Base-by-base conservation (phyloP, 352 stramenopile species). In the Bremia lactucae region DNA sequence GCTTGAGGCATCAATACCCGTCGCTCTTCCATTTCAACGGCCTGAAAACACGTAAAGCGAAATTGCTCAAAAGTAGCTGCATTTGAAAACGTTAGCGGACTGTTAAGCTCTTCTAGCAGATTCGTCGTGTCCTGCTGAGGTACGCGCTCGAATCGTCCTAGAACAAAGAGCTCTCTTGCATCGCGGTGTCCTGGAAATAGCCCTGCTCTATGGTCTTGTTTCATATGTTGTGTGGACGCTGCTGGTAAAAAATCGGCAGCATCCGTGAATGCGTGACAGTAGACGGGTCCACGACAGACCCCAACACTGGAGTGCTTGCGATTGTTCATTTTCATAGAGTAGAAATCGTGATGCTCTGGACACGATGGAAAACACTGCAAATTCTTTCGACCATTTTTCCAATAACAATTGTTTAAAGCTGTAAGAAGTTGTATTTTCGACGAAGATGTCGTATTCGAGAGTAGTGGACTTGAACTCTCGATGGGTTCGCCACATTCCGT, bases 331-430 rank as follows among this genome's bases (percentile, higher is more conserved):
- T 88, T 89, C 77, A 90, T 90, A 4, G 76, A 87, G 60, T 87
- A 91, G 19, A 93, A 94, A 53, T 94, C 83, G 44, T 83, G 68
- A 51, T 90, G 77, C 45, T 93, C 81, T 13, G 80, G 80, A 23
- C 83, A 94, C 2, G 69, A 65, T 6, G 83, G 83, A 42, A 94
- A 94, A 46, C 83, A 94, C 51, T 94, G 83, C 33, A 94, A 39
- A 47, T 94, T 94, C 54, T 93, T 94, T 22, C 83, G 78, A 7
- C 83, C 83, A 48, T 94, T 94, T 46, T 91, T 89, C 80, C 81
- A 94, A 55, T 94, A 94, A 42, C 74, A 84, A 38, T 68, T 48
- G 51, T 75, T 87, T 25, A 87, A 49, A 5, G 47, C 54, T 13
- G 74, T 87, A 43, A 83, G 44, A 13, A 87, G 53, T 20, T 68